phyloP scores from a whole-genome alignment of 176 grass and related monocot genomes.

The Triticum monococcum region DNA sequence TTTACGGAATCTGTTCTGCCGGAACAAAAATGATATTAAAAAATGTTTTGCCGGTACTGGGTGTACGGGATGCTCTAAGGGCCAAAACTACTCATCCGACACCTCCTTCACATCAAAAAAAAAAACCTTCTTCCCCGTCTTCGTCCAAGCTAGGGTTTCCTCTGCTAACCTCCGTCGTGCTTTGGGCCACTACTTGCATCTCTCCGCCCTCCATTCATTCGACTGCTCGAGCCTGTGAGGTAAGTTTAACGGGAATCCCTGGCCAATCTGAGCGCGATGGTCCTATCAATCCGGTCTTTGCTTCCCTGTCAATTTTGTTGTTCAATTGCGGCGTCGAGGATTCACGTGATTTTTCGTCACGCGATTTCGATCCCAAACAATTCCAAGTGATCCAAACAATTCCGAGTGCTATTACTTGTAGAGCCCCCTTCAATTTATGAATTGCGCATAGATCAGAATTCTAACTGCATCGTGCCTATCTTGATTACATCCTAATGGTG shows the following conservation, averaged over 20 bases:
- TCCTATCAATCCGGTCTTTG: neutral
- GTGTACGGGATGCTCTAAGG: too few species aligned
- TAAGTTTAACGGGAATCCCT: neutral
- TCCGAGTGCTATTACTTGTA: neutral
- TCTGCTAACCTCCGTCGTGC: neutral
- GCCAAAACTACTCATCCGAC: neutral
- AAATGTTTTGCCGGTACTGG: too few species aligned
- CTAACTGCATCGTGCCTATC: too few species aligned
- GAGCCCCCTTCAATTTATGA: neutral
- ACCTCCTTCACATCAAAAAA: neutral
- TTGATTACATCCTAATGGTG: too few species aligned
- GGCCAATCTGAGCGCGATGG: neutral
- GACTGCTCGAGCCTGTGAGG: neutral
- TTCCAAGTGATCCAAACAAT: neutral
- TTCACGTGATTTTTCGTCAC: neutral
- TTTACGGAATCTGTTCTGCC: too few species aligned
- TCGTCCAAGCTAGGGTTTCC: neutral
- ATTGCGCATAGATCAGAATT: too few species aligned
- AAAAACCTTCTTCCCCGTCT: neutral
- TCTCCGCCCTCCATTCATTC: neutral
- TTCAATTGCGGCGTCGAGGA: neutral
- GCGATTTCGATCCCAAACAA: neutral
- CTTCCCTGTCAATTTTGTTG: neutral
- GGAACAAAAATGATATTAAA: too few species aligned
- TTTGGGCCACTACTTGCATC: neutral